Evolutionary conservation across 495 filamentous ascomycete species (phyloP).

Genomic region (Parachaetomium inaequale): DNA sequence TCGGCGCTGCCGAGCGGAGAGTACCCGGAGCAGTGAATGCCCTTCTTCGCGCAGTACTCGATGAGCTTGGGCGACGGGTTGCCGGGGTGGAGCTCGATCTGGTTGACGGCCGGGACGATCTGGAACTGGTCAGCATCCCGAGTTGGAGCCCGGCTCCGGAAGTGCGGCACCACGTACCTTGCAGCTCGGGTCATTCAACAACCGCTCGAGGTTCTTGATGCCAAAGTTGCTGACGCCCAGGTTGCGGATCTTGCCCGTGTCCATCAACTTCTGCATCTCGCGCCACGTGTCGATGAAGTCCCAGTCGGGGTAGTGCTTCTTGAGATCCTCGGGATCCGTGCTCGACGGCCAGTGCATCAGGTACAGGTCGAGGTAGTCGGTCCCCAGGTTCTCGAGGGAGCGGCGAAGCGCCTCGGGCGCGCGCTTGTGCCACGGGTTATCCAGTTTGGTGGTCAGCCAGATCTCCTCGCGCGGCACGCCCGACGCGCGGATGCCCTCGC

Average conservation of each 20-base stretch:
- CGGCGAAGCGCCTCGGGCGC: constrained; percentile 62
- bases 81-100: constrained; percentile 87
- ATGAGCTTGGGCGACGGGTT: constrained; percentile 76
- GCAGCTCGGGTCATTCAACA: constrained; percentile 57
- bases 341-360: constrained; percentile 79
- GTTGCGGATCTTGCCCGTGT: constrained; percentile 74
- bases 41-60: constrained; percentile 63
- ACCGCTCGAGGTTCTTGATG: constrained; percentile 60
- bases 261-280: constrained; percentile 77
- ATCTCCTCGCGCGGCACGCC: constrained; percentile 77
- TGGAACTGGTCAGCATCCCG: constrained; percentile 40
- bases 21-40: constrained; percentile 67
- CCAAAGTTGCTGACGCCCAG: constrained; percentile 81
- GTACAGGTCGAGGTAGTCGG: constrained; percentile 80
- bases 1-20: constrained; percentile 59
- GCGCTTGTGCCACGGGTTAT: constrained; percentile 74
- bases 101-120: constrained; percentile 81
- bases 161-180: constrained; percentile 34
- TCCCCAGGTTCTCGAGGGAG: constrained; percentile 65
- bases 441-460: constrained; percentile 85
- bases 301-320: constrained; percentile 56
- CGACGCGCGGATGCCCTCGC: constrained; percentile 71
- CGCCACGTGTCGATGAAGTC: constrained; percentile 80
- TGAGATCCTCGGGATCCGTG: constrained; percentile 40
- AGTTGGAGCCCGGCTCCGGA: background rate